Evolutionary conservation across 495 filamentous ascomycete genomes (phyloP).

Genomic region (Aspergillus cristatus): DNA sequence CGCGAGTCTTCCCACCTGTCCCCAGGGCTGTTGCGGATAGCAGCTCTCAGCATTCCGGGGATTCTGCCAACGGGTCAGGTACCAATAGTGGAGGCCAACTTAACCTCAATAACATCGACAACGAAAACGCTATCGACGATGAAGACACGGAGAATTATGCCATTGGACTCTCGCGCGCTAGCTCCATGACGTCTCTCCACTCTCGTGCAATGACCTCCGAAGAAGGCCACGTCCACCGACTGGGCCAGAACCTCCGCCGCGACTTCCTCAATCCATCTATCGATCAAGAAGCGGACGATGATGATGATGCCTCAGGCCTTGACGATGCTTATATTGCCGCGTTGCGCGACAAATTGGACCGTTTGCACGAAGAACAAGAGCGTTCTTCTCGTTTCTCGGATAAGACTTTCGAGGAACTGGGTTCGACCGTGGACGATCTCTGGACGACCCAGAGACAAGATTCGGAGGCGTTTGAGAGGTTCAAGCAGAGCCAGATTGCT

Average conservation of each 20-base stretch:
- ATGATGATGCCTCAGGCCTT: conserved; percentile 27
- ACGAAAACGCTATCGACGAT: conserved; percentile 36
- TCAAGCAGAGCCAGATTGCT: conserved; percentile 58
- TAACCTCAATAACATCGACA: conserved; percentile 23
- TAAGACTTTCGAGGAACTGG: conserved; percentile 50
- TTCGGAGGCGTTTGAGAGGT: conserved; percentile 50
- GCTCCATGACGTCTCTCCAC: conserved; percentile 70
- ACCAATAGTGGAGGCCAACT: conserved; percentile 23
- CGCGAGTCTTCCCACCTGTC: conserved; percentile 41
- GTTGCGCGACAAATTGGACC: conserved; percentile 54
- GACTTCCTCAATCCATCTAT: conserved; percentile 48
- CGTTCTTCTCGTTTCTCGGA: conserved; percentile 45
- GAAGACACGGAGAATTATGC: conserved; percentile 40
- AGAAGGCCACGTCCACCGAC: conserved; percentile 80
- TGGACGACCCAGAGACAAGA: conserved; percentile 46
- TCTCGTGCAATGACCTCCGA: conserved; percentile 74
- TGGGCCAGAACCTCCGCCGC: conserved; percentile 70
- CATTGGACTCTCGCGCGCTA: conserved; percentile 53
- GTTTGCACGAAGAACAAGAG: conserved; percentile 49
- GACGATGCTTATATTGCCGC: conserved; percentile 49
- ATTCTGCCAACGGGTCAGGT: conserved; percentile 27
- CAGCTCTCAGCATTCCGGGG: conserved; percentile 32
- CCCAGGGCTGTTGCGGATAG: conserved; percentile 19
- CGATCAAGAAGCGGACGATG: conserved; percentile 24
- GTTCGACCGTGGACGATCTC: conserved; percentile 44